A percentile compares a stretch with the other conserved stretches of the same genome.
These are phyloP conservation scores for Phialophora chinensis DNA, from an alignment of 2,329 filamentous ascomycete genomes.

Conservation along the genomic window DNA sequence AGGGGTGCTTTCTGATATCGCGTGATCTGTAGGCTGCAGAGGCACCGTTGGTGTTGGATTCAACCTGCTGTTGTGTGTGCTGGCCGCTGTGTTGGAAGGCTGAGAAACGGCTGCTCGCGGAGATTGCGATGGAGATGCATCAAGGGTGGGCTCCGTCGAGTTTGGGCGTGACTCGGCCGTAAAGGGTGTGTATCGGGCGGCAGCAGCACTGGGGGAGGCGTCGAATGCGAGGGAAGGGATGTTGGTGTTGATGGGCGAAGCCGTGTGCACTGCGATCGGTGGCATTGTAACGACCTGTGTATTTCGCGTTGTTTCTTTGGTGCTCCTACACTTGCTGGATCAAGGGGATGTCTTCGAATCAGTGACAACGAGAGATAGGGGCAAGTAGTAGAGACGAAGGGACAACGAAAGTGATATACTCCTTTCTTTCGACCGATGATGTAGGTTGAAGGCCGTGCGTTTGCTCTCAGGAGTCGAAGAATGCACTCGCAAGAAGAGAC, in stretches of 20 bases:
- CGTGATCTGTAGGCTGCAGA: slow-evolving; percentile 1
- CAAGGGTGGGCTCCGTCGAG: slow-evolving; percentile 16
- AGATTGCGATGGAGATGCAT: slow-evolving; percentile 11
- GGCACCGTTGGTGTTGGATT: slow-evolving; percentile 27
- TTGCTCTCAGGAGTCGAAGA: slow-evolving; percentile 24
- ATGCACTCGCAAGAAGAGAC: slow-evolving; percentile 12
- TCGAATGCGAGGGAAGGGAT: slow-evolving; percentile 18
- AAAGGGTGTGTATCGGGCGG: slow-evolving; percentile 29
- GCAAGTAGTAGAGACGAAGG: slow-evolving; percentile 1
- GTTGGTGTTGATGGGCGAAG: slow-evolving; percentile 38
- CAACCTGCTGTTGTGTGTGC: slow-evolving; percentile 28
- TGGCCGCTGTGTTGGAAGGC: slow-evolving; percentile 32
- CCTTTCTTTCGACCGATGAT: background rate
- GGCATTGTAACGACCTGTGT: slow-evolving; percentile 19
- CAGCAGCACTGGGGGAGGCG: slow-evolving; percentile 30
- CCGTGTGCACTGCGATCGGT: slow-evolving; percentile 35
- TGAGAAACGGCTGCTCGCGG: slow-evolving; percentile 27
- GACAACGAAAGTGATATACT: slow-evolving; percentile 16
- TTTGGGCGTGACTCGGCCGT: slow-evolving; percentile 19
- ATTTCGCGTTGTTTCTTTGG: background rate
- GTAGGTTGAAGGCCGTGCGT: slow-evolving; percentile 26
- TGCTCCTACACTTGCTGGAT: background rate
- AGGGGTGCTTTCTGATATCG: slow-evolving; percentile 19
- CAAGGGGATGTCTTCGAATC: slow-evolving; percentile 3
- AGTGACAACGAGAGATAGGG: slow-evolving; percentile 1